Conservation (phyloP, 805 yeast genomes). For the Debaryomyces hansenii region DNA sequence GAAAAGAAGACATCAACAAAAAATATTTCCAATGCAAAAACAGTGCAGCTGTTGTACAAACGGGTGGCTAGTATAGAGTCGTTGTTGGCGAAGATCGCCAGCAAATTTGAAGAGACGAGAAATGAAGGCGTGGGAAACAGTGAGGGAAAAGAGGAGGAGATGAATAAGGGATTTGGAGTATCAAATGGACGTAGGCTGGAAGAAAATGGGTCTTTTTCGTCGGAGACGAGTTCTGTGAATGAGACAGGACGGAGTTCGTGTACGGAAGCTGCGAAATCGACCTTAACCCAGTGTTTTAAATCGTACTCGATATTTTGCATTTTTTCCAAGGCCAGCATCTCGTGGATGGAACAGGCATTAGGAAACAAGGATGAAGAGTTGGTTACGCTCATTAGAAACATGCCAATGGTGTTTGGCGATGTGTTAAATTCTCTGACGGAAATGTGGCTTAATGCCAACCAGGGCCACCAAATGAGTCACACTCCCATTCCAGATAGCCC, state of each 20-base stretch:
- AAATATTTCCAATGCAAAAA: background rate
- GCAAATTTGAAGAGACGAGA: background rate
- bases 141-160: background rate
- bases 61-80: background rate
- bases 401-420: conserved; percentile 22
- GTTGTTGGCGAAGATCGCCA: background rate
- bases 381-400: conserved; percentile 22
- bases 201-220: background rate
- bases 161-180: background rate
- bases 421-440: conserved; percentile 17
- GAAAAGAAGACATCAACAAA: background rate
- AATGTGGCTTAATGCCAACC: conserved; percentile 9
- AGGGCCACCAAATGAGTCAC: conserved; percentile 1
- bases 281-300: conserved; percentile 8
- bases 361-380: conserved; percentile 18
- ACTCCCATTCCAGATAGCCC: conserved; percentile 9
- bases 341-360: conserved; percentile 27
- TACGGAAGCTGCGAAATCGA: background rate
- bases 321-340: conserved; percentile 28
- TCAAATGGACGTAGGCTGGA: background rate
- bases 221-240: background rate
- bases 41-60: background rate
- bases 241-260: no score
- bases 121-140: background rate
- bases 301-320: conserved; percentile 28